Percentiles rank a stretch among this genome's conserved stretches.
Evolutionary conservation across 345 rosid species (phyloP).

Genomic region (Melaleuca quinquenervia): DNA sequence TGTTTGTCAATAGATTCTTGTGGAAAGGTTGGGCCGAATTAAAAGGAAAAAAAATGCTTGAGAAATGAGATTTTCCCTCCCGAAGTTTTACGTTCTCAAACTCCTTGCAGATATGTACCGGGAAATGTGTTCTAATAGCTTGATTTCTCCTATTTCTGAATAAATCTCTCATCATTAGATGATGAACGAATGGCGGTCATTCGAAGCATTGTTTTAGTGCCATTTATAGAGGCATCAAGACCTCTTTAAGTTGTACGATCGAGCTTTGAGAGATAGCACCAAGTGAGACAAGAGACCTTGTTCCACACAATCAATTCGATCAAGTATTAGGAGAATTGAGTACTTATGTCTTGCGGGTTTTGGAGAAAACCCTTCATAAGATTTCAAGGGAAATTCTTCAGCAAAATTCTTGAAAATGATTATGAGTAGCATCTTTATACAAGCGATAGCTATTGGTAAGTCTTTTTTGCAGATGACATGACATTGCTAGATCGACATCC

Average conservation of each 20-base stretch:
- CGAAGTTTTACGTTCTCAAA: not conserved
- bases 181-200: not conserved
- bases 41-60: not conserved
- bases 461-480: not conserved
- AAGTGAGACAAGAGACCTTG: not conserved
- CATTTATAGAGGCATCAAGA: not conserved
- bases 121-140: not conserved
- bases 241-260: not conserved
- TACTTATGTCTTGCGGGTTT: too few relatives aligned
- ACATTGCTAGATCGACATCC: not conserved
- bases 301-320: not conserved
- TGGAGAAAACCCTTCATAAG: not conserved
- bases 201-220: not conserved
- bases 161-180: not conserved
- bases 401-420: not conserved
- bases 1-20: not conserved
- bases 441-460: not conserved
- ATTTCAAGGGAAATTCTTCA: not conserved
- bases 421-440: not conserved
- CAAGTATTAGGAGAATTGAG: not conserved
- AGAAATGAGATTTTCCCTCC: not conserved
- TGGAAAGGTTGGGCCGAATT: not conserved
- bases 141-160: not conserved
- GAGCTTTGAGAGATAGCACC: not conserved
- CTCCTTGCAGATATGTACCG: rapidly evolving